Evolutionary conservation across 139 green algal genomes (phyloP).

Genomic region (Coelastrella sp.): DNA sequence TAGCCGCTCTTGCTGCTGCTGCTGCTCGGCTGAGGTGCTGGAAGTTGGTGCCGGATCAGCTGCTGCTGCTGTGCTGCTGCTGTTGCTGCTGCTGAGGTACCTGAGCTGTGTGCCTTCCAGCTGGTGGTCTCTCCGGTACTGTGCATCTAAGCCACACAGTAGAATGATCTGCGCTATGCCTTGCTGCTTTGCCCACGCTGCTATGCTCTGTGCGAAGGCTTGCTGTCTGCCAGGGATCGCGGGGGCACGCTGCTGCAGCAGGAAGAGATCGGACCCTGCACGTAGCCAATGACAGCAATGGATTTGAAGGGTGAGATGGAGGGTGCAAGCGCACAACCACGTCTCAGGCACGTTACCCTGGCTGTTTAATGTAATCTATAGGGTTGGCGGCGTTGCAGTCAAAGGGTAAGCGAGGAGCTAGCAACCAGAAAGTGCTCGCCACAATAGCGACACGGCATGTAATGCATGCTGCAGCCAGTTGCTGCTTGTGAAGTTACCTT

Average conservation of each 20-base stretch:
- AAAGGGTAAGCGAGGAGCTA: too few relatives aligned
- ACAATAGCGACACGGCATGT: too few relatives aligned
- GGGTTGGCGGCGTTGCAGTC: too few relatives aligned
- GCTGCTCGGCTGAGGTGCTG: not conserved
- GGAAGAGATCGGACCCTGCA: conserved; percentile 52
- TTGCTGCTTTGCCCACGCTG: conserved; percentile 54
- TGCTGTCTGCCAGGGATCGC: conserved; percentile 64
- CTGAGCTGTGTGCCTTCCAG: conserved; percentile 61
- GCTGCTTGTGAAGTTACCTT: too few relatives aligned
- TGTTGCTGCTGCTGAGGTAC: conserved; percentile 8
- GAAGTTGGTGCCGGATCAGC: not conserved
- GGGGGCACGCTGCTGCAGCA: conserved; percentile 83
- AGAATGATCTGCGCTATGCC: conserved; percentile 59
- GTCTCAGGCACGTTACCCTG: too few relatives aligned
- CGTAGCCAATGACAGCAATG: not conserved
- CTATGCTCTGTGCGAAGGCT: conserved; percentile 62
- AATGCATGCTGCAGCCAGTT: too few relatives aligned
- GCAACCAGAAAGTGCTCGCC: too few relatives aligned
- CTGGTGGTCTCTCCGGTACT: conserved; percentile 64
- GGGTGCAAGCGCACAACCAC: too few relatives aligned
- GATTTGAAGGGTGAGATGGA: too few relatives aligned
- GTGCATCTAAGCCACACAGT: conserved; percentile 71
- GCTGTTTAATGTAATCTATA: too few relatives aligned
- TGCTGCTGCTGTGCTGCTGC: not conserved
- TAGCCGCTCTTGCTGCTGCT: not conserved